Conservation (phyloP, 345 rosid species). For the Cardiospermum halicacabum region DNA sequence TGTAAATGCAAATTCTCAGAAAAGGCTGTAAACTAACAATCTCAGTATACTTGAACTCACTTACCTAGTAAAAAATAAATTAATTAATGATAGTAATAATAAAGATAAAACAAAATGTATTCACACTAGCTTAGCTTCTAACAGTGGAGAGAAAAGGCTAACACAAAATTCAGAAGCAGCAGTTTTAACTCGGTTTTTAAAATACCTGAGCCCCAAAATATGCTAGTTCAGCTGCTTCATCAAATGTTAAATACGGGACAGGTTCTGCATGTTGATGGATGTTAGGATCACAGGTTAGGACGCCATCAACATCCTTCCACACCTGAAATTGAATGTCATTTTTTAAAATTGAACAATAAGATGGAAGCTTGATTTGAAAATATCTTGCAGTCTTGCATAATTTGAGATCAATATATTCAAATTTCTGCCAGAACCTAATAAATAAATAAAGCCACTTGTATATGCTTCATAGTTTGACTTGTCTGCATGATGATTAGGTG, state of each 20-base stretch:
- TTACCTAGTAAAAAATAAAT: not conserved
- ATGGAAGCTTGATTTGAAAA: not conserved
- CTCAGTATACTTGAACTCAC: not conserved
- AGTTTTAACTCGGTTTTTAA: not conserved
- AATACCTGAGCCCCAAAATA: slow-evolving; percentile 97
- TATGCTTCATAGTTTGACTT: not conserved
- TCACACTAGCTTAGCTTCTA: not conserved
- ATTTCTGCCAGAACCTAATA: not conserved
- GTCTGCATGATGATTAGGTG: slow-evolving; percentile 1
- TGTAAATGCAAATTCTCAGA: not conserved
- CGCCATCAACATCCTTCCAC: slow-evolving; percentile 99
- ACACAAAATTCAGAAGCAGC: not conserved
- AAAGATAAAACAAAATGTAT: not conserved
- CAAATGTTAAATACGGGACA: slow-evolving; percentile 87
- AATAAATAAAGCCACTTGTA: not conserved
- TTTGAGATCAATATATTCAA: not conserved
- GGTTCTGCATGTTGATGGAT: slow-evolving; percentile 70
- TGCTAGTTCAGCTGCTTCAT: slow-evolving; percentile 99
- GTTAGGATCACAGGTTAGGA: slow-evolving; percentile 95
- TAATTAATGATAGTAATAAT: too few species aligned
- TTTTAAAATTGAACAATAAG: slow-evolving; percentile 5
- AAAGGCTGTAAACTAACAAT: not conserved
- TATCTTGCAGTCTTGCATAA: not conserved
- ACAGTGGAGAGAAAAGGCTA: not conserved
- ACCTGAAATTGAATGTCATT: slow-evolving; percentile 42